Conservation (phyloP, 1,284 basidiomycete genomes). For the Lentinula novae-zelandiae region DNA sequence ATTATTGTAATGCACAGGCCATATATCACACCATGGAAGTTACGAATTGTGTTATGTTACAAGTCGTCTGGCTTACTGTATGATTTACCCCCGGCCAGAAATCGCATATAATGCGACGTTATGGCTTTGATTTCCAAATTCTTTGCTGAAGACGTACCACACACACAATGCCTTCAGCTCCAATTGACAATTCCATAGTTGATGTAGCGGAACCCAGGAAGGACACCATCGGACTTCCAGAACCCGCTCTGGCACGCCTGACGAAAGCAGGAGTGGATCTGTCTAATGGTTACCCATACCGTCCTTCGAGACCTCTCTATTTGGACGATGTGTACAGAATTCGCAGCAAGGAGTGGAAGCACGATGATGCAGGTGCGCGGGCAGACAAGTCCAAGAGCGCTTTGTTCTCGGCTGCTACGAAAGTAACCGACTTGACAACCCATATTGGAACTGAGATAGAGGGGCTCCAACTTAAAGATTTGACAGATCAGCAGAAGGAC, state of each 20-base stretch:
- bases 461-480: conserved; percentile 1
- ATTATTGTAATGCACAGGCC: no score
- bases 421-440: not conserved
- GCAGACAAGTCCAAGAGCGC: not conserved
- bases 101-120: no score
- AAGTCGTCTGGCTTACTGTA: no score
- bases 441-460: conserved; percentile 6
- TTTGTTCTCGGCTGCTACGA: not conserved
- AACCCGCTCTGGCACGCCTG: not conserved
- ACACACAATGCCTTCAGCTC: not conserved
- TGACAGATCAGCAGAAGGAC: not conserved
- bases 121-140: no score
- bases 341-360: not conserved
- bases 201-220: not conserved
- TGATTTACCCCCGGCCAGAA: no score
- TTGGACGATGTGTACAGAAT: not conserved
- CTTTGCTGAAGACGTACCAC: no score
- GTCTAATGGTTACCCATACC: not conserved
- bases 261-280: not conserved
- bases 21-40: no score
- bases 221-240: not conserved
- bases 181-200: not conserved
- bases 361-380: not conserved
- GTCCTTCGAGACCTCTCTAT: not conserved
- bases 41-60: no score